Conservation (phyloP, 306 rosid species). For the Elaeagnus macrophylla region DNA sequence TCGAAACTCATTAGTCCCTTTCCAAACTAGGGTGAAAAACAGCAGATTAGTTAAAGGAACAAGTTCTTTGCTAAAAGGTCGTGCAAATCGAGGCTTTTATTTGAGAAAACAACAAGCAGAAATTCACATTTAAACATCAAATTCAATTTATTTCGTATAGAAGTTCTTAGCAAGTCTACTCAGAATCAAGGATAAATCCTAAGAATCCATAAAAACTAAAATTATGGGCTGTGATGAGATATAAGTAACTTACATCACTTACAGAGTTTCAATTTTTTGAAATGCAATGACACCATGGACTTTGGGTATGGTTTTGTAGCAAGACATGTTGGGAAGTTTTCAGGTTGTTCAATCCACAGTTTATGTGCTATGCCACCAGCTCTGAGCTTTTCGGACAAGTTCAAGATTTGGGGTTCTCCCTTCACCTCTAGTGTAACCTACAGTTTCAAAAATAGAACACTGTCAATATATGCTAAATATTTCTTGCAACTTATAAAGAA, state of each 20-base stretch:
- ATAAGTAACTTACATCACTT: constrained; percentile 34
- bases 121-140: too few species aligned
- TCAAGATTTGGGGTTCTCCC: constrained; percentile 61
- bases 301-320: constrained; percentile 88
- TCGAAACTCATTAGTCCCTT: too few species aligned
- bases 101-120: too few species aligned
- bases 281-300: constrained; percentile 45
- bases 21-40: too few species aligned
- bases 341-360: constrained; percentile 83
- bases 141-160: too few species aligned
- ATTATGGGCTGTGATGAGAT: neutral
- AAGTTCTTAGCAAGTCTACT: neutral
- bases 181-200: neutral
- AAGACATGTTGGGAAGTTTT: constrained; percentile 69
- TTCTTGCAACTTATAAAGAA: neutral
- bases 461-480: neutral
- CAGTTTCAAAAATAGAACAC: constrained; percentile 2
- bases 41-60: too few species aligned
- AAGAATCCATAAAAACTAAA: neutral
- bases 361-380: constrained; percentile 53
- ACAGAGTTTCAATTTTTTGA: constrained; percentile 78
- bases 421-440: constrained; percentile 86
- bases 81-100: too few species aligned
- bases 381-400: constrained; percentile 61
- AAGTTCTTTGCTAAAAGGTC: too few species aligned